Base-by-base conservation (phyloP, 2,329 filamentous ascomycete species). In the Aspergillus sp. region DNA sequence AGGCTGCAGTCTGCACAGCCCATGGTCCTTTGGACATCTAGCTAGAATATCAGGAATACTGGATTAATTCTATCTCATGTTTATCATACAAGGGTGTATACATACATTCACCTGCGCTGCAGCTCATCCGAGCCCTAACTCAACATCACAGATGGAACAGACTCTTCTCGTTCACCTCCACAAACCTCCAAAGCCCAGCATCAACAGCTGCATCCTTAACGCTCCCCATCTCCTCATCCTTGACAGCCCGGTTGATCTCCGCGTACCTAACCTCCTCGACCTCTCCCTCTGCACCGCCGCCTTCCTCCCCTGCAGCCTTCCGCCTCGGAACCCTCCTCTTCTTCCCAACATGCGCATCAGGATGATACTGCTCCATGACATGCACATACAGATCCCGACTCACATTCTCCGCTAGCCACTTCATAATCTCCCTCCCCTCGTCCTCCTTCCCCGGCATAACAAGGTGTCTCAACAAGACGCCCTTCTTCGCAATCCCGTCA, bases 361-460 rank as follows among this genome's bases (percentile, higher is more conserved):
- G 90, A 61, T 86, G 86, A 68, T 95, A 95, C 74, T 96, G 91
- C 74, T 96, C 90, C 90, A 95, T 95, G 63, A 96, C 87, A 70
- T 96, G 88, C 59, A 95, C 84, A 73, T 93, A 93, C 44, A 89
- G 80, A 71, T 95, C 90, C 55, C 78, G 82, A 3, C 88, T 90
- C 2, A 96, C 81, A 52, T 91, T 84, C 27, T 83, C 78, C 0
- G 90, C 90, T 15, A 96, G 78, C 81, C 90, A 96, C 12, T 33
- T 80, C 80, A 96, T 88, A 59, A 96, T 53, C 31, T 44, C 44
- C 24, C 49, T 43, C 24, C 55, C 88, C 73, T 95, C 90, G 17
- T 84, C 84, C 68, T 90, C 88, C 66, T 87, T 86, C 0, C 90
- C 90, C 0, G 90, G 91, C 91, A 96, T 96, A 24, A 93, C 90